phyloP scores from a whole-genome alignment of 2,329 filamentous ascomycete genomes.

The Colletotrichum sp. region DNA sequence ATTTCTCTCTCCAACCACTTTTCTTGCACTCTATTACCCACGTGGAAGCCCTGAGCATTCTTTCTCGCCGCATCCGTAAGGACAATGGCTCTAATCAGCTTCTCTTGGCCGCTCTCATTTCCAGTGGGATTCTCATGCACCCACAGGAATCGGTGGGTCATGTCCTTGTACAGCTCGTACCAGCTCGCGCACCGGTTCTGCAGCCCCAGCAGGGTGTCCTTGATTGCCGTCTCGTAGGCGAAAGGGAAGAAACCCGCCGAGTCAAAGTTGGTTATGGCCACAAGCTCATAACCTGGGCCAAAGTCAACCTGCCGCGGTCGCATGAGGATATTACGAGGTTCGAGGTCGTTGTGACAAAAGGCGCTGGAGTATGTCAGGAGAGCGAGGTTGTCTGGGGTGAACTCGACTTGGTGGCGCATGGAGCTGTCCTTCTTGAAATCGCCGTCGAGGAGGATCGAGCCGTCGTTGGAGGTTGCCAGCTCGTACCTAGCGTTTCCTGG shows the following conservation, averaged over 20 bases:
- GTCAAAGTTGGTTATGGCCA: not conserved
- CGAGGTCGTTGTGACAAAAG: slow-evolving; percentile 10
- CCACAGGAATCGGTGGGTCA: not conserved
- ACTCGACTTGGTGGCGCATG: not conserved
- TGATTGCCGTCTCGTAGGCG: not conserved
- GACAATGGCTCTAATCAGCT: not conserved
- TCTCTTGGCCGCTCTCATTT: not conserved
- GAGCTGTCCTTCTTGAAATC: not conserved
- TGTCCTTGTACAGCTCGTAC: not conserved
- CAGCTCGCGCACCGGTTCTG: not conserved
- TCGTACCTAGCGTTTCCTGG: not conserved
- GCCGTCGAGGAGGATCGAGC: not conserved
- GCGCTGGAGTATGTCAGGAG: not conserved
- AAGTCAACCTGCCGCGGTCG: not conserved
- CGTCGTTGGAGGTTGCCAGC: not conserved
- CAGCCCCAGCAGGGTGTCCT: not conserved
- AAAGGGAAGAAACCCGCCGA: slow-evolving; percentile 1
- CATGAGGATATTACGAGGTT: not conserved
- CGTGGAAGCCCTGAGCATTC: not conserved
- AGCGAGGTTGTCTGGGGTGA: not conserved
- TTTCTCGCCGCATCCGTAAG: not conserved
- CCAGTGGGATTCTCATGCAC: not conserved
- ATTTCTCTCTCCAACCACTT: not conserved
- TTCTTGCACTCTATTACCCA: not conserved
- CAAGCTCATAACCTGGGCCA: not conserved